Conservation (phyloP, 2,329 filamentous ascomycete species). For the Paracorniculantispora psalliotae region DNA sequence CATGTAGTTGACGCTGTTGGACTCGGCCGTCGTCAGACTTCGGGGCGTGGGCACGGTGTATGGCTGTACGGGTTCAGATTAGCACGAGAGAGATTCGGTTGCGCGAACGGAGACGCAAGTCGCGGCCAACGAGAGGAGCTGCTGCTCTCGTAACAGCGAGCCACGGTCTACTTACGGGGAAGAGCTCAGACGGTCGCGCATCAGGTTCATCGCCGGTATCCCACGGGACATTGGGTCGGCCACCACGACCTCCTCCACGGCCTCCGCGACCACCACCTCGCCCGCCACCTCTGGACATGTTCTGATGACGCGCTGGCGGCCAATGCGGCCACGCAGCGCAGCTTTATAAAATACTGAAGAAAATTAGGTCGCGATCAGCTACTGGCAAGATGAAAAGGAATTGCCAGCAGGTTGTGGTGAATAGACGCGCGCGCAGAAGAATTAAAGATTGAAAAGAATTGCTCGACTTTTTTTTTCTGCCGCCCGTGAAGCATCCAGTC, state of each 20-base stretch:
- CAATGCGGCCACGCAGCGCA: neutral
- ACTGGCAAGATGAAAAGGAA: neutral
- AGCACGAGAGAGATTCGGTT: neutral
- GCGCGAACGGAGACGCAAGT: too few relatives aligned
- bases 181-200: slow-evolving; percentile 53
- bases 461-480: neutral
- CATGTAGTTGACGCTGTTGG: slow-evolving; percentile 44
- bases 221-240: slow-evolving; percentile 47
- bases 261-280: slow-evolving; percentile 48
- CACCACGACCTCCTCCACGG: slow-evolving; percentile 42
- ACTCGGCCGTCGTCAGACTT: slow-evolving; percentile 39
- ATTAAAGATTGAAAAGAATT: neutral
- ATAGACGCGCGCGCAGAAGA: neutral
- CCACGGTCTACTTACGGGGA: slow-evolving; percentile 42
- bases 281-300: slow-evolving; percentile 50
- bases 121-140: too few relatives aligned
- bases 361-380: neutral
- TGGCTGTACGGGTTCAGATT: slow-evolving; percentile 30
- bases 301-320: neutral
- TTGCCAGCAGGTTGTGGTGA: neutral
- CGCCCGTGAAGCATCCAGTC: neutral
- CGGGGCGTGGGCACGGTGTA: slow-evolving; percentile 45
- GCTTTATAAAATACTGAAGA: neutral
- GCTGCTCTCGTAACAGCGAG: neutral
- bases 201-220: slow-evolving; percentile 50